Evolutionary conservation across 345 rosid species (phyloP).

Genomic region (Abelmoschus esculentus): DNA sequence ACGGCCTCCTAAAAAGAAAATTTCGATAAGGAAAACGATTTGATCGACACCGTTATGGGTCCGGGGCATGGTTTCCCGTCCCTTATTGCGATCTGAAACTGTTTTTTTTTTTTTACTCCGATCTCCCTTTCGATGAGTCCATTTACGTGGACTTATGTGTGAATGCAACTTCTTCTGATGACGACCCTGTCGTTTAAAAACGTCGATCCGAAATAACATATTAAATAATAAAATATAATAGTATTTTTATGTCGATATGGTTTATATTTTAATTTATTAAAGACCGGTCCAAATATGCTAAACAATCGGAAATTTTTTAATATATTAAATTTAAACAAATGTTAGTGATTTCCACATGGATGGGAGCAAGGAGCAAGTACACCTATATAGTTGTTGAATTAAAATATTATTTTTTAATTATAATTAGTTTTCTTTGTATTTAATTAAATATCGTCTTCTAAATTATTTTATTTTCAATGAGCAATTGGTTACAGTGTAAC

Average conservation of each 20-base stretch:
- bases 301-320: neutral
- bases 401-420: neutral
- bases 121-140: neutral
- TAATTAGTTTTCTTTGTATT: neutral
- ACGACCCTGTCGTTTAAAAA: too few relatives aligned
- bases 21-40: constrained; percentile 13
- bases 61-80: neutral
- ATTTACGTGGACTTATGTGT: neutral
- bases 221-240: too few relatives aligned
- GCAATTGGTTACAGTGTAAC: neutral
- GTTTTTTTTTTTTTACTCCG: neutral
- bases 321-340: too few relatives aligned
- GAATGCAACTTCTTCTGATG: neutral
- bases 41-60: neutral
- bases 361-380: neutral
- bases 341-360: neutral
- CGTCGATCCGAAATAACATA: too few relatives aligned
- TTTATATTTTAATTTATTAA: too few relatives aligned
- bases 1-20: constrained; percentile 25
- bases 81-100: neutral
- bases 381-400: neutral
- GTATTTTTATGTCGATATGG: too few relatives aligned
- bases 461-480: neutral
- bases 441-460: neutral
- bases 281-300: neutral